These are phyloP conservation scores for Cercophora newfieldiana DNA, from an alignment of 495 filamentous ascomycete species.

Conservation along the genomic window DNA sequence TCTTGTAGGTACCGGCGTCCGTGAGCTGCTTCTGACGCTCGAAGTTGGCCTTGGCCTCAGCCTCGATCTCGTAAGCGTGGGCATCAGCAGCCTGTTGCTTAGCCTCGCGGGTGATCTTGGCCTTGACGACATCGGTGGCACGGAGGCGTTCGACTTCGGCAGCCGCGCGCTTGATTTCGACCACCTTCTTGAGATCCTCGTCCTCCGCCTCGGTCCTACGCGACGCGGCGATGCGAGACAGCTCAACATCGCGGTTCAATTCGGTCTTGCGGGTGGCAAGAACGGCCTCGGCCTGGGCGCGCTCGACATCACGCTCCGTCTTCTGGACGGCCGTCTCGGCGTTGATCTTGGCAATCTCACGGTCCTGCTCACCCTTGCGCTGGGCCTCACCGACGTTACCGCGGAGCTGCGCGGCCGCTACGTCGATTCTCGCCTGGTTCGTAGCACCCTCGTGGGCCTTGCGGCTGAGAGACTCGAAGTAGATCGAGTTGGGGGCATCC, in stretches of 20 bases:
- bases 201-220: slow-evolving; percentile 71
- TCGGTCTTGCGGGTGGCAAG: slow-evolving; percentile 68
- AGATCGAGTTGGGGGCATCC: slow-evolving; percentile 72
- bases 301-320: slow-evolving; percentile 78
- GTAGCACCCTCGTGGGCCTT: slow-evolving; percentile 83
- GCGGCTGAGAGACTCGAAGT: slow-evolving; percentile 74
- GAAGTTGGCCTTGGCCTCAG: slow-evolving; percentile 57
- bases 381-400: slow-evolving; percentile 80
- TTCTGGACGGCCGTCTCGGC: slow-evolving; percentile 79
- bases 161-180: slow-evolving; percentile 70
- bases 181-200: slow-evolving; percentile 72
- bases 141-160: slow-evolving; percentile 78
- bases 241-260: slow-evolving; percentile 67
- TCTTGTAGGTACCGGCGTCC: slow-evolving; percentile 54
- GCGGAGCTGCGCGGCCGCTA: slow-evolving; percentile 73
- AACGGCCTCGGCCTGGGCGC: slow-evolving; percentile 72
- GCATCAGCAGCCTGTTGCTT: slow-evolving; percentile 75
- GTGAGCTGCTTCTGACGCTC: slow-evolving; percentile 58
- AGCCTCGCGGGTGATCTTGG: slow-evolving; percentile 68
- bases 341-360: slow-evolving; percentile 79
- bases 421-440: slow-evolving; percentile 60
- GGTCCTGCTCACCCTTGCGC: slow-evolving; percentile 72
- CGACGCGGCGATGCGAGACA: slow-evolving; percentile 68
- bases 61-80: slow-evolving; percentile 56
- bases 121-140: slow-evolving; percentile 74